phyloP scores from a whole-genome alignment of 192 early-diverging fungal genomes.

The Coemansia sp. region DNA sequence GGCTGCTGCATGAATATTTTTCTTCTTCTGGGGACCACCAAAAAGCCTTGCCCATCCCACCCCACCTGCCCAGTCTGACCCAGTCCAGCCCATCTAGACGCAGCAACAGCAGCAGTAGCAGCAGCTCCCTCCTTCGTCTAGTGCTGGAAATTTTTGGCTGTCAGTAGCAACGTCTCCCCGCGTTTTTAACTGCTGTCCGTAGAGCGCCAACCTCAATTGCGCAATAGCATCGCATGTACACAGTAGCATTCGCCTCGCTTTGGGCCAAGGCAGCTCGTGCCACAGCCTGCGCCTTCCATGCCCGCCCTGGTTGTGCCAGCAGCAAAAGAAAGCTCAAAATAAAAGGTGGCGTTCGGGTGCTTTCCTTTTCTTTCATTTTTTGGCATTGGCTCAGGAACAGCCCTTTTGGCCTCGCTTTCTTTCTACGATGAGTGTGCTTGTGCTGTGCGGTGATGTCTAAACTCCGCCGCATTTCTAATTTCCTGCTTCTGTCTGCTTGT shows the following conservation, averaged over 20 bases:
- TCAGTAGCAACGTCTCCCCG: constrained; percentile 2
- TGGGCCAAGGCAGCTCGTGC: constrained; percentile 3
- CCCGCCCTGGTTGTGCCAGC: too few relatives aligned
- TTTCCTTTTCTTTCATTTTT: background rate
- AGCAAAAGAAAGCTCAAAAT: background rate
- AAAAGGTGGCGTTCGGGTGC: background rate
- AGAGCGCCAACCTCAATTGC: background rate
- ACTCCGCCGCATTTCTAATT: constrained; percentile 11
- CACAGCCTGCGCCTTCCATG: background rate
- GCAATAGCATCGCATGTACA: background rate
- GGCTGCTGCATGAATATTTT: constrained; percentile 37
- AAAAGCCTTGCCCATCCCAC: constrained; percentile 12
- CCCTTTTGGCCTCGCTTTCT: background rate
- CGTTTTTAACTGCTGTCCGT: constrained; percentile 12
- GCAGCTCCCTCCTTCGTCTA: background rate
- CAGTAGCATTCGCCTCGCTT: constrained; percentile 4
- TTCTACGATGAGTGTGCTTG: too few relatives aligned
- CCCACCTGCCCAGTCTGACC: constrained; percentile 6
- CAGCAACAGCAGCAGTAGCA: too few relatives aligned
- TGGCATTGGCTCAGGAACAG: background rate
- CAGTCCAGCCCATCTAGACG: constrained; percentile 9
- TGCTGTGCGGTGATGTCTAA: constrained; percentile 2
- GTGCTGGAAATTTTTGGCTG: background rate
- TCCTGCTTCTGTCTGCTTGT: constrained; percentile 5
- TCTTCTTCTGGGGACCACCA: constrained; percentile 20